Percentiles rank a stretch among this genome's conserved stretches.
Conservation (phyloP, 768 basidiomycete species). For the Suillus weaverae region DNA sequence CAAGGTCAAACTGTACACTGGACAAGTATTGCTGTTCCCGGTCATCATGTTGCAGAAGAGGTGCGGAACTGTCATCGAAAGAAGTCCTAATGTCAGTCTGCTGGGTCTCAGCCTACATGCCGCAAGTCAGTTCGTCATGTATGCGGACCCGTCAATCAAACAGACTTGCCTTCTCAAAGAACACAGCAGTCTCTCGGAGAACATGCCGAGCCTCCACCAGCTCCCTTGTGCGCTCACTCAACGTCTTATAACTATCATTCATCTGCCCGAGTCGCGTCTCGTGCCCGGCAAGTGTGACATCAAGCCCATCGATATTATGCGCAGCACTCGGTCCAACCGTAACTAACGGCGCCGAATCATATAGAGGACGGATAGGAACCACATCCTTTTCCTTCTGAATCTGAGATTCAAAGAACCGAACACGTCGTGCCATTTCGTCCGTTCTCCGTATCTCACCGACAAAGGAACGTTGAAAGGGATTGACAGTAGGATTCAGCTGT, state of each 20-base stretch:
- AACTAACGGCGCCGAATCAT: conserved; percentile 83
- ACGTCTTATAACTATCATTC: conserved; percentile 89
- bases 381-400: conserved; percentile 84
- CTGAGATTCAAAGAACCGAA: conserved; percentile 85
- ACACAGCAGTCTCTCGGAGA: conserved; percentile 90
- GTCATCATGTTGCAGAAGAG: conserved; percentile 90
- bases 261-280: conserved; percentile 83
- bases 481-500: conserved; percentile 91
- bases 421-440: conserved; percentile 94
- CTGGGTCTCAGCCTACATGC: conserved; percentile 68
- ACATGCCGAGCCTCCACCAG: conserved; percentile 94
- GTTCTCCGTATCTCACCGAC: conserved; percentile 93
- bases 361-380: conserved; percentile 79
- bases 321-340: conserved; percentile 91
- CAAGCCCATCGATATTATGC: conserved; percentile 92
- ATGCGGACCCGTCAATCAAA: background rate
- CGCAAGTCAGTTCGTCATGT: conserved; percentile 12
- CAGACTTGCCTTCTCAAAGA: conserved; percentile 78
- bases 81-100: conserved; percentile 82
- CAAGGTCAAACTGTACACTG: conserved; percentile 78
- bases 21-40: conserved; percentile 62
- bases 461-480: conserved; percentile 98
- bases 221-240: conserved; percentile 84
- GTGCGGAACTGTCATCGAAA: conserved; percentile 89
- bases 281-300: conserved; percentile 81